Base-by-base conservation (phyloP, 768 basidiomycete genomes). In the Pleurotus salmoneostramineus region DNA sequence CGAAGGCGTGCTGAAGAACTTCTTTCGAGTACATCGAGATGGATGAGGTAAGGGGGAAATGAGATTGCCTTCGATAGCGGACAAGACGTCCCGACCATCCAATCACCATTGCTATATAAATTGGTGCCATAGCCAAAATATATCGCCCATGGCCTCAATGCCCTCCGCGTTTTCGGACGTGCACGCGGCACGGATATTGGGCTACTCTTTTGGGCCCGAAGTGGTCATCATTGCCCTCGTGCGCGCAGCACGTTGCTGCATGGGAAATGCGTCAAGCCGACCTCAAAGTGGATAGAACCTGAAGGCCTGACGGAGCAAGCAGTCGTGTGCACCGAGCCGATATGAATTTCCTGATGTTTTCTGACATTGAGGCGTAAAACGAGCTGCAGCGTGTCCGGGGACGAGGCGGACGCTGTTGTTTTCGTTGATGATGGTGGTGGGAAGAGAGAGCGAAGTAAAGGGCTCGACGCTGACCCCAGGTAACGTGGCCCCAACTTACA, bases 401-500 rank as follows among this genome's bases (percentile, higher is more conserved):
- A 42, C 40, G 52, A 55, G 21, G n/a, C 10, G 10, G 33, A 11
- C 21, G 21, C 21, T 27, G 21, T 27, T 27, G 21, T 27, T 27
- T 27, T 27, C 21, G 21, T 27, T 14, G 43, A 51, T 45, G 44
- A 15, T 56, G 55, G 45, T 36, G 33, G 56, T 43, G 34, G 33
- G 27, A 54, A 27, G 51, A 14, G 45, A 14, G 45, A 14, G 33
- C 33, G 52, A 40, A 33, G 40, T 42, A 57, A 58, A 45, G 46
- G 49, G 48, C n/a, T 40, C 37, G 37, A 8, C 37, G n/a, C 45
- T 58, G 33, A 45, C 45, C 48, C 62, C 62, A 61, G 58, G 56
- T 56, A 68, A 68, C 63, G 65, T 68, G 64, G 60, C 57, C 66
- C 61, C 63, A 67, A 62, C 61, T 62, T 65, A 64, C 59, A 60